Conservation (phyloP, 805 yeast genomes). For the Wickerhamiella shivajii region DNA sequence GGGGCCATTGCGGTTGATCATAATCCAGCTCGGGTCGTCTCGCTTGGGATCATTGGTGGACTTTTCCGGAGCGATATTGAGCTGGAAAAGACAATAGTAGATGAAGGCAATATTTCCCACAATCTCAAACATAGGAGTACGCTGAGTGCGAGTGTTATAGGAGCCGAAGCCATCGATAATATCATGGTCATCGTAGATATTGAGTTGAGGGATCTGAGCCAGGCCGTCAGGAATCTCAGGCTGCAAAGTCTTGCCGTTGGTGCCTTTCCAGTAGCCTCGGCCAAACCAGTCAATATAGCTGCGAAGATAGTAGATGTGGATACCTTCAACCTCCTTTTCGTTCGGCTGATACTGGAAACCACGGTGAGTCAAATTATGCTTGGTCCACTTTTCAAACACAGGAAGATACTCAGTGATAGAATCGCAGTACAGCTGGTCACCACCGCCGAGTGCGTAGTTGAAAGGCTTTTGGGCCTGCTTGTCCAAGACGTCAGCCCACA, state of each 20-base stretch:
- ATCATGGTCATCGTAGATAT: constrained; percentile 90
- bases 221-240: constrained; percentile 55
- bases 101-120: constrained; percentile 71
- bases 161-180: constrained; percentile 95
- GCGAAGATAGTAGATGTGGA: constrained; percentile 51
- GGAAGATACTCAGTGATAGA: constrained; percentile 43
- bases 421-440: constrained; percentile 90
- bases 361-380: constrained; percentile 32
- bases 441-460: constrained; percentile 96
- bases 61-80: constrained; percentile 44
- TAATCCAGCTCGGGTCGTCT: constrained; percentile 46
- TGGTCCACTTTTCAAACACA: constrained; percentile 40
- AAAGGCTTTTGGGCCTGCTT: constrained; percentile 51
- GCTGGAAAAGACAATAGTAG: constrained; percentile 86
- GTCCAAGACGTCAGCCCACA: constrained; percentile 75
- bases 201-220: constrained; percentile 72
- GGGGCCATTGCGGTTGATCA: constrained; percentile 45
- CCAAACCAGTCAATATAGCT: constrained; percentile 87
- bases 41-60: constrained; percentile 27
- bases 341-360: constrained; percentile 9
- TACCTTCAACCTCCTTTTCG: constrained; percentile 36
- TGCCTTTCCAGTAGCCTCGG: constrained; percentile 69
- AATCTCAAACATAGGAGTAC: constrained; percentile 46
- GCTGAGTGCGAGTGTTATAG: constrained; percentile 63
- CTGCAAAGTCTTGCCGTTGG: constrained; percentile 51